Base-by-base conservation (phyloP, 2,329 filamentous ascomycete species). In the Laburnicola sp. region DNA sequence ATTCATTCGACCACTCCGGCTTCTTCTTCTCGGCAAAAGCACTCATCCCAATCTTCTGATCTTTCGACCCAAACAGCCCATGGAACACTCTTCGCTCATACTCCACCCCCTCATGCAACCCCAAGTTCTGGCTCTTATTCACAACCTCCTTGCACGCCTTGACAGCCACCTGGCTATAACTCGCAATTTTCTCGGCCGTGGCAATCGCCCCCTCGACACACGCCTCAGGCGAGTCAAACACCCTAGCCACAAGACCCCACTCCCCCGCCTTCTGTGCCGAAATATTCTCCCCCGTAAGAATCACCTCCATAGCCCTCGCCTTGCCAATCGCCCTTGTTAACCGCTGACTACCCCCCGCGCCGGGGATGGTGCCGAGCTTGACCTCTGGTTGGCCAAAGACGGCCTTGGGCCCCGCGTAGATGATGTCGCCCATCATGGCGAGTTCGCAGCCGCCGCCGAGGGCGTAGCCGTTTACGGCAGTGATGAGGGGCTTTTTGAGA, bases 351-450 rank as follows among this genome's bases (percentile, higher is more conserved):
- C 94, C 94, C 26, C 94, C 94, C 0, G 89, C 94, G 3, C 94
- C 94, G 0, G 94, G 94, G 49, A 97, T 90, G 2, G 88, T 88
- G 25, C 94, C 94, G 2, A 99, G 81, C 77, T 95, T 97, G 78
- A 99, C 91, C 79, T 99, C 94, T 0, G 94, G 94, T 77, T 97
- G 94, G 9, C 94, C 94, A 70, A 99, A 97, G 65, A 90, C 95
- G 59, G 94, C 93, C 11, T 76, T 84, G 44, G 86, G 81, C 2
- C 89, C 92, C 76, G 89, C 94, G 80, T 97, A 97, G 53, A 99
- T 76, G 61, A 97, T 87, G 72, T 99, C 94, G 7, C 88, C 91
- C 94, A 97, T 99, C 81, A 99, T 88, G 43, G 94, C 92, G 10
- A 99, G 83, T 78, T 99, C 94, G 72, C 94, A 99, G 40, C 94